These are phyloP conservation scores for Torulaspora gathmanii DNA, from an alignment of 805 yeast species.

Conservation along the genomic window DNA sequence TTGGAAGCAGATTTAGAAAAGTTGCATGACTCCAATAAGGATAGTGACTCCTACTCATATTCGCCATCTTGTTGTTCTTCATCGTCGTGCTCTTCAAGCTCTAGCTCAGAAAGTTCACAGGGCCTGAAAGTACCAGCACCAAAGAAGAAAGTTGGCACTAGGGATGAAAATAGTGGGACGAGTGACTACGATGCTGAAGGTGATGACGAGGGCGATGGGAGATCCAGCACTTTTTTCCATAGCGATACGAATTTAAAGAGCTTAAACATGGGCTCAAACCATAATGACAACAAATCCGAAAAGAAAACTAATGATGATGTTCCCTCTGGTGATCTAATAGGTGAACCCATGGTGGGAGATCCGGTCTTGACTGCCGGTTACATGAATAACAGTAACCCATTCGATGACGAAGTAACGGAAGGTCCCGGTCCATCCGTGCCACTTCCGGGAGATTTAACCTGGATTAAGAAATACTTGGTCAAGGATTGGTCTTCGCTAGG, in stretches of 20 bases:
- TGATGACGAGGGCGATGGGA: slow-evolving; percentile 25
- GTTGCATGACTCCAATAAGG: slow-evolving; percentile 7
- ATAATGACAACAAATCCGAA: background rate
- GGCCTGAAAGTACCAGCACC: slow-evolving; percentile 11
- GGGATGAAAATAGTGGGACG: background rate
- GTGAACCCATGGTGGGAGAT: slow-evolving; percentile 4
- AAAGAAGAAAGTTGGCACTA: slow-evolving; percentile 8
- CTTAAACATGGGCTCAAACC: slow-evolving; percentile 2
- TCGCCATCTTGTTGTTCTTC: slow-evolving; percentile 5
- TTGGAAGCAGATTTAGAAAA: slow-evolving; percentile 72
- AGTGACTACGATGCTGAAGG: slow-evolving; percentile 18
- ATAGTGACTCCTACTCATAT: background rate
- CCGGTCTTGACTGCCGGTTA: slow-evolving; percentile 2
- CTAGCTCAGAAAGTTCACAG: slow-evolving; percentile 1
- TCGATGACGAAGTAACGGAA: slow-evolving; percentile 4
- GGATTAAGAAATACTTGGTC: slow-evolving; percentile 67
- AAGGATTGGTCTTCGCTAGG: slow-evolving; percentile 77
- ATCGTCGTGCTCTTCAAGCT: background rate
- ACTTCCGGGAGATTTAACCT: slow-evolving; percentile 63
- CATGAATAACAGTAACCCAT: slow-evolving; percentile 1
- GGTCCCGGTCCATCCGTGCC: slow-evolving; percentile 8
- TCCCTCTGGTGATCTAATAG: slow-evolving; percentile 1
- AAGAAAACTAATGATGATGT: slow-evolving; percentile 1
- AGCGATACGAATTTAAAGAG: slow-evolving; percentile 6
- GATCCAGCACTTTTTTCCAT: slow-evolving; percentile 7